Conservation (phyloP, 2,329 filamentous ascomycete species). For the Colletotrichum echinochloae region DNA sequence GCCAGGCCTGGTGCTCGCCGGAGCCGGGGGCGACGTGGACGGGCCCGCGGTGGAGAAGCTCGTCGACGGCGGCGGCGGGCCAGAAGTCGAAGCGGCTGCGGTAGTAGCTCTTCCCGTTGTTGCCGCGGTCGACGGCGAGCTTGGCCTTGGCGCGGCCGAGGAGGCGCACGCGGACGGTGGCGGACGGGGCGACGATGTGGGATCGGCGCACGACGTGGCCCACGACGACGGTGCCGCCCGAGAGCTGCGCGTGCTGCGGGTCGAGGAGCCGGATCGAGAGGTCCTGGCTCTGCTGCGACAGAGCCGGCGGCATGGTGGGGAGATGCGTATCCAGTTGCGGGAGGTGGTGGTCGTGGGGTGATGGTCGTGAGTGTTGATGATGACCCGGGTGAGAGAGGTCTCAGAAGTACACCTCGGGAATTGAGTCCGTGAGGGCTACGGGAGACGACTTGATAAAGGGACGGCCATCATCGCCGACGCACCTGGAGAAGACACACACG, state of each 20-base stretch:
- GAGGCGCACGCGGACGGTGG: constrained; percentile 43
- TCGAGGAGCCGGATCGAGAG: constrained; percentile 18
- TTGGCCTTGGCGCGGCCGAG: constrained; percentile 47
- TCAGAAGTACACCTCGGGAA: too few relatives aligned
- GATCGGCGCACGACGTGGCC: constrained; percentile 44
- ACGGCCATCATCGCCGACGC: background rate
- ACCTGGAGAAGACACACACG: background rate
- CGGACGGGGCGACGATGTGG: constrained; percentile 42
- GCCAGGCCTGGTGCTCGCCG: constrained; percentile 43
- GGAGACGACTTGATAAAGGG: background rate
- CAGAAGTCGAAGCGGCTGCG: constrained; percentile 46
- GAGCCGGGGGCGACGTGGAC: constrained; percentile 43
- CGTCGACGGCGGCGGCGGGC: constrained; percentile 27
- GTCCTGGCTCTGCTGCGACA: background rate
- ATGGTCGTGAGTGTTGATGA: too few relatives aligned
- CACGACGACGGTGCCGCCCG: constrained; percentile 46
- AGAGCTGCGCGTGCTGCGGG: background rate
- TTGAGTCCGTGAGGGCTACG: background rate
- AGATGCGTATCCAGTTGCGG: too few relatives aligned
- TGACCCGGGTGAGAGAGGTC: background rate
- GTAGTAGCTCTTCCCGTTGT: constrained; percentile 38
- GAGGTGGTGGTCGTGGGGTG: background rate
- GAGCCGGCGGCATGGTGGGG: background rate
- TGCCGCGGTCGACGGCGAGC: constrained; percentile 37
- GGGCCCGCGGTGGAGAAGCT: constrained; percentile 44